Conservation (phyloP, 768 basidiomycete genomes). For the Psilocybe cubensis region DNA sequence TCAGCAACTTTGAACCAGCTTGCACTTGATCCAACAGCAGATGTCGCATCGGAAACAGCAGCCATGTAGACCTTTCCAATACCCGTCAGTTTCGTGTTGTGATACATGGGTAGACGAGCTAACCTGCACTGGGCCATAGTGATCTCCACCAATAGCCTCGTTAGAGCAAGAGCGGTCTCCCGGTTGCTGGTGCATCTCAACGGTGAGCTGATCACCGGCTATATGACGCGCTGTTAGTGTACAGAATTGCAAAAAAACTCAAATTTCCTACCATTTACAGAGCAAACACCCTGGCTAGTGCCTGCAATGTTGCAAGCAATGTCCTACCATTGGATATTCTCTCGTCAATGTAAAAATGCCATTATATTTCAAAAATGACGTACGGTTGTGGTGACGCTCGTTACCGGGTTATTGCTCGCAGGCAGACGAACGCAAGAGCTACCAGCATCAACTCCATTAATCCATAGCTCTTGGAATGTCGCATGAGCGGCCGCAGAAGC, state of each 20-base stretch:
- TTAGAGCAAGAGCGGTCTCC: slow-evolving; percentile 46
- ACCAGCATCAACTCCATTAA: slow-evolving; percentile 52
- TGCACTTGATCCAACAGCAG: slow-evolving; percentile 44
- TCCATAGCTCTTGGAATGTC: slow-evolving; percentile 59
- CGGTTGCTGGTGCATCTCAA: slow-evolving; percentile 60
- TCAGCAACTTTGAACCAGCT: slow-evolving; percentile 58
- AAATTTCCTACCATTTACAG: slow-evolving; percentile 38
- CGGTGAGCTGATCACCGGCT: slow-evolving; percentile 51
- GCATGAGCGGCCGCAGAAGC: slow-evolving; percentile 50
- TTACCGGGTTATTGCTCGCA: slow-evolving; percentile 51
- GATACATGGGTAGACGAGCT: slow-evolving; percentile 1
- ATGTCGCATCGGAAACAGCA: slow-evolving; percentile 45
- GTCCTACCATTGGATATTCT: slow-evolving; percentile 30
- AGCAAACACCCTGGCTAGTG: slow-evolving; percentile 40
- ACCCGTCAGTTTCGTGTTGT: not conserved
- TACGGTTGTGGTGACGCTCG: slow-evolving; percentile 39
- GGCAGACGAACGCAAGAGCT: slow-evolving; percentile 49
- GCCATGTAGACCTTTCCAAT: slow-evolving; percentile 47
- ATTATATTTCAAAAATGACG: too few species aligned
- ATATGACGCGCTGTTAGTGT: not conserved
- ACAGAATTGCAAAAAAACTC: not conserved
- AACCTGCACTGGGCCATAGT: slow-evolving; percentile 50
- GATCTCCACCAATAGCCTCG: slow-evolving; percentile 56
- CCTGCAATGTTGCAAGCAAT: slow-evolving; percentile 50
- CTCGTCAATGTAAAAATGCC: not conserved